These are phyloP conservation scores for Nakazawaea pomicola DNA, from an alignment of 805 yeast genomes.

Conservation along the genomic window DNA sequence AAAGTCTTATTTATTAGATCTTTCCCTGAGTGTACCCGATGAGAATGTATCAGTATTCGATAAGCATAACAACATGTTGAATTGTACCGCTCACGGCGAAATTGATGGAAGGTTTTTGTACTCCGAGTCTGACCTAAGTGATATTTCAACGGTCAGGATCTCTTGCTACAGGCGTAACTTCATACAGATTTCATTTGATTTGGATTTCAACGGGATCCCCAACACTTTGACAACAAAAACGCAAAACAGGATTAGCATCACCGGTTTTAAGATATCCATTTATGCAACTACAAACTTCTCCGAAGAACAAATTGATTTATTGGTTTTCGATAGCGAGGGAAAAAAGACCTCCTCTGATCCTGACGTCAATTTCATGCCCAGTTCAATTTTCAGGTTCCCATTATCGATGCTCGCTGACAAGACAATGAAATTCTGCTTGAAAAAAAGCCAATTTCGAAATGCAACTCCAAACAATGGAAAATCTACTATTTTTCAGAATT, in stretches of 20 bases:
- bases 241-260: background rate
- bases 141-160: conserved; percentile 31
- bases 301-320: conserved; percentile 27
- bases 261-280: conserved; percentile 26
- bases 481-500: conserved; percentile 35
- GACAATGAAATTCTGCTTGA: conserved; percentile 27
- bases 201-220: conserved; percentile 3
- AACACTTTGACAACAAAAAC: background rate
- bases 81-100: conserved; percentile 29
- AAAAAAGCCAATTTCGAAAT: conserved; percentile 41
- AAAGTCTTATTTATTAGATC: conserved; percentile 5
- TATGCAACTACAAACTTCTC: conserved; percentile 31
- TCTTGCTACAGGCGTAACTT: conserved; percentile 41
- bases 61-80: conserved; percentile 24
- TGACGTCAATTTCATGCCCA: conserved; percentile 13
- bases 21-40: conserved; percentile 8
- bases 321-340: conserved; percentile 21
- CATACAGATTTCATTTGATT: conserved; percentile 27
- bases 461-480: conserved; percentile 52
- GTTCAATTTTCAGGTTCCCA: conserved; percentile 6
- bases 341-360: conserved; percentile 10
- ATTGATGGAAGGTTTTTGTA: conserved; percentile 35
- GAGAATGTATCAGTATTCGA: conserved; percentile 22
- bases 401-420: conserved; percentile 22
- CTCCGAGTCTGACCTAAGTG: conserved; percentile 29